phyloP scores from a whole-genome alignment of 306 rosid genomes.

The Lagenaria siceraria region DNA sequence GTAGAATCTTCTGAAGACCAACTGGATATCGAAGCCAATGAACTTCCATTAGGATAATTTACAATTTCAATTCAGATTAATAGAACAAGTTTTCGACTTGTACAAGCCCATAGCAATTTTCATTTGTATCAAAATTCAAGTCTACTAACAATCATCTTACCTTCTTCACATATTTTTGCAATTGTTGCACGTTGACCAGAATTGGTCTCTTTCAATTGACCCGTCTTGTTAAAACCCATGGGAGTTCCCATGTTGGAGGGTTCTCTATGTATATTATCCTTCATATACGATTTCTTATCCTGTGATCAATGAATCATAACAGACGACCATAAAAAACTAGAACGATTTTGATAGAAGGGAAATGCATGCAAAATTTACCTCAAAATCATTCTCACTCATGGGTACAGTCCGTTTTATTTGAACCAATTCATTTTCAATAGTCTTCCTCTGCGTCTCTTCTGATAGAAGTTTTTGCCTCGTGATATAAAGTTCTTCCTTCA shows the following conservation, averaged over 20 bases:
- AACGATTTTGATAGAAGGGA: neutral
- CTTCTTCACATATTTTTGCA: slow-evolving; percentile 66
- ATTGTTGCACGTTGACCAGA: slow-evolving; percentile 45
- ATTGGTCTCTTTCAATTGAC: slow-evolving; percentile 27
- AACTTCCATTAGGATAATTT: slow-evolving; percentile 7
- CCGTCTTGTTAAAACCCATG: slow-evolving; percentile 17
- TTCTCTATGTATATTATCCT: slow-evolving; percentile 26
- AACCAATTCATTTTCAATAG: slow-evolving; percentile 31
- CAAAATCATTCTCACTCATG: slow-evolving; percentile 29
- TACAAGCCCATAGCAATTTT: neutral
- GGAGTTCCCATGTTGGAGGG: slow-evolving; percentile 24
- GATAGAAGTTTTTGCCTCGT: slow-evolving; percentile 24
- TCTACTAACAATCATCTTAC: slow-evolving; percentile 19
- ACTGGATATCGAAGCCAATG: slow-evolving; percentile 25
- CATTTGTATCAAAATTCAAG: neutral
- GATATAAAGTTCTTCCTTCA: slow-evolving; percentile 31
- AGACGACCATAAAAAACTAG: neutral
- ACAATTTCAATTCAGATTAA: neutral
- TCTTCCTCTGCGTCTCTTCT: slow-evolving; percentile 46
- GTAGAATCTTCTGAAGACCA: slow-evolving; percentile 51
- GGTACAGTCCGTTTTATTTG: slow-evolving; percentile 26
- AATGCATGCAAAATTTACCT: slow-evolving; percentile 20
- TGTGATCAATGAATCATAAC: slow-evolving; percentile 7
- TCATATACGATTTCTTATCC: slow-evolving; percentile 28
- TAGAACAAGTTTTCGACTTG: neutral